Base-by-base conservation (phyloP, 106 monocot species). In the Allium sativum region DNA sequence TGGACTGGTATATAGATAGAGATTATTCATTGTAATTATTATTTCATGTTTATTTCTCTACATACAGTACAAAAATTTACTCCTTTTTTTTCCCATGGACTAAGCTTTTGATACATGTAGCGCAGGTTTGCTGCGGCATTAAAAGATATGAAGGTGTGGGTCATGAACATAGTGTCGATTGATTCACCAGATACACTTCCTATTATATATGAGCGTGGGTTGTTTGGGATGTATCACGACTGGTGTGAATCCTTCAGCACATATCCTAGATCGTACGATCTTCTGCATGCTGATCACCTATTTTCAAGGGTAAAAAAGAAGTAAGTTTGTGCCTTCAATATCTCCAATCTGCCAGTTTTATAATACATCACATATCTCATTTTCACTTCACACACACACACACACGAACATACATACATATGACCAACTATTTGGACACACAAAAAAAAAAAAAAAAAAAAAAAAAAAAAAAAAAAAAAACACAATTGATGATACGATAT, bases 121-220 rank as follows among this genome's bases (percentile, higher is more conserved):
- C 45, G 6, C 68, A 83, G 83, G 19, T 83, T 83, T 75, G 83
- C 83, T 22, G 74, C 83, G 22, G 83, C 83, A 14, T 44, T 83
- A 64, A 56, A 65, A 48, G 78, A 83, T 65, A 22, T 75, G 53
- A 72, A 65, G 48, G 20, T 83, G n/a, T 83, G 83, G 83, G 83
- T 83, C 17, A 75, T 83, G 78, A 83, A 83, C 69, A 67, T 83
- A 8, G 75, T 83, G 8, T 54, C 78, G 42, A 65, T 83, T 48
- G 83, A 83, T 69, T 74, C 78, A 18, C 74, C 68, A 53, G 73
- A 73, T 22, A 73, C 73, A 9, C 73, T 73, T 67, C 59, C 73
- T 42, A 61, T 73, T 67, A 67, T 73, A 10, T 73, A 66, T 53
- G 73, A 73, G 52, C 67, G 67, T 44, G 73, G 67, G 7, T 58